Conservation (phyloP, 2,329 filamentous ascomycete species). For the Lasiodiplodia sp. region DNA sequence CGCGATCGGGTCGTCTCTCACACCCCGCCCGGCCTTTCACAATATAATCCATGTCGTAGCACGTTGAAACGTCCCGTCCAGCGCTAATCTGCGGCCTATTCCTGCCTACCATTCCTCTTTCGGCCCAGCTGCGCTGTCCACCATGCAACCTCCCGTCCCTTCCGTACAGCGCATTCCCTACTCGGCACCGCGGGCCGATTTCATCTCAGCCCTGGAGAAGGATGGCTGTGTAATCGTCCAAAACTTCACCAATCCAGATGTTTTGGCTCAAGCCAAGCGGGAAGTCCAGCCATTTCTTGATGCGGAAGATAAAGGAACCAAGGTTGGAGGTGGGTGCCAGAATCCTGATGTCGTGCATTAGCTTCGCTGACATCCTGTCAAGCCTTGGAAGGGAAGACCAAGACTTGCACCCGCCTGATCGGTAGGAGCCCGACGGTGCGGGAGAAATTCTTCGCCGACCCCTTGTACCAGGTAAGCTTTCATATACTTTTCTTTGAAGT, state of each 20-base stretch:
- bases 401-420: conserved; percentile 46
- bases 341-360: neutral
- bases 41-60: conserved; percentile 11
- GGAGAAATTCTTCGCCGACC: conserved; percentile 44
- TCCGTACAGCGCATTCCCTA: conserved; percentile 32
- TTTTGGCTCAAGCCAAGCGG: conserved; percentile 39
- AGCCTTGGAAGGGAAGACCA: conserved; percentile 46
- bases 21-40: conserved; percentile 7
- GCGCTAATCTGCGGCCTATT: neutral
- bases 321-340: conserved; percentile 36
- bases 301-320: conserved; percentile 34
- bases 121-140: neutral
- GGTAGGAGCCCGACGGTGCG: conserved; percentile 46
- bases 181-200: conserved; percentile 32
- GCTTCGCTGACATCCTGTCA: conserved; percentile 16
- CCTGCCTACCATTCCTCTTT: neutral
- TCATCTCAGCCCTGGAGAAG: conserved; percentile 44
- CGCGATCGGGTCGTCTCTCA: neutral
- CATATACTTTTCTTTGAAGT: neutral
- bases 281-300: conserved; percentile 42
- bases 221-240: conserved; percentile 47
- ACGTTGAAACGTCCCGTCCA: neutral
- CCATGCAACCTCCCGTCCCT: conserved; percentile 12
- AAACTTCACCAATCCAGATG: conserved; percentile 41
- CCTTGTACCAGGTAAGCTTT: conserved; percentile 34